These are phyloP conservation scores for Cryoendolithus antarcticus DNA, from an alignment of 2,329 filamentous ascomycete species.

Conservation along the genomic window DNA sequence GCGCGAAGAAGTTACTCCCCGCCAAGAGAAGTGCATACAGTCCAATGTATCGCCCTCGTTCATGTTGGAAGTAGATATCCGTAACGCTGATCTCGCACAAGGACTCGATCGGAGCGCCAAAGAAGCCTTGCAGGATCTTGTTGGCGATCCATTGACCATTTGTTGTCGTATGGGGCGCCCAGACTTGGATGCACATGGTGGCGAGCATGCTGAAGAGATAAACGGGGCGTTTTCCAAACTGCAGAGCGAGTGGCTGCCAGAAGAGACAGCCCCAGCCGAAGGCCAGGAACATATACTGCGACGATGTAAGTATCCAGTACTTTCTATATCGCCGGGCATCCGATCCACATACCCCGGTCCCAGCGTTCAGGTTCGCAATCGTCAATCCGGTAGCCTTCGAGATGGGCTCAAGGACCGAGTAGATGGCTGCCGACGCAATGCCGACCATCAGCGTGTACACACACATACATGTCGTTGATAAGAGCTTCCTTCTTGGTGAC, in stretches of 20 bases:
- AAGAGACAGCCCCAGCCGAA: slow-evolving; percentile 34
- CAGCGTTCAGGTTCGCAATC: slow-evolving; percentile 33
- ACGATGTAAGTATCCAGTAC: slow-evolving; percentile 25
- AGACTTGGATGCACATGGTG: slow-evolving; percentile 30
- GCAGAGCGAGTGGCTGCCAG: slow-evolving; percentile 41
- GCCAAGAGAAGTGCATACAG: slow-evolving; percentile 17
- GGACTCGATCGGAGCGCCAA: slow-evolving; percentile 37
- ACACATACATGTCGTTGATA: slow-evolving; percentile 30
- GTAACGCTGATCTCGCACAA: slow-evolving; percentile 26
- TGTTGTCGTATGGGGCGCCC: slow-evolving; percentile 32
- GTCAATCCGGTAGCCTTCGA: slow-evolving; percentile 35
- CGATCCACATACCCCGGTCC: slow-evolving; percentile 27
- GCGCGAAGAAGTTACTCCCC: slow-evolving; percentile 18
- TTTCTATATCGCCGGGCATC: background rate
- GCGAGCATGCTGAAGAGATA: slow-evolving; percentile 34
- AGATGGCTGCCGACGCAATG: slow-evolving; percentile 38
- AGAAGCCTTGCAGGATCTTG: slow-evolving; percentile 36
- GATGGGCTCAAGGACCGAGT: slow-evolving; percentile 38
- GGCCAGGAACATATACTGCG: slow-evolving; percentile 10
- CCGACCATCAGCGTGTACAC: slow-evolving; percentile 39
- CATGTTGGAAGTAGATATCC: slow-evolving; percentile 20
- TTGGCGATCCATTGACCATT: slow-evolving; percentile 37
- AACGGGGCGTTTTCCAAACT: slow-evolving; percentile 39
- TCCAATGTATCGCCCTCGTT: slow-evolving; percentile 18
- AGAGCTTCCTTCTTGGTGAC: slow-evolving; percentile 28